Conservation (phyloP, 441 rosid genomes). For the Populus trichocarpa region DNA sequence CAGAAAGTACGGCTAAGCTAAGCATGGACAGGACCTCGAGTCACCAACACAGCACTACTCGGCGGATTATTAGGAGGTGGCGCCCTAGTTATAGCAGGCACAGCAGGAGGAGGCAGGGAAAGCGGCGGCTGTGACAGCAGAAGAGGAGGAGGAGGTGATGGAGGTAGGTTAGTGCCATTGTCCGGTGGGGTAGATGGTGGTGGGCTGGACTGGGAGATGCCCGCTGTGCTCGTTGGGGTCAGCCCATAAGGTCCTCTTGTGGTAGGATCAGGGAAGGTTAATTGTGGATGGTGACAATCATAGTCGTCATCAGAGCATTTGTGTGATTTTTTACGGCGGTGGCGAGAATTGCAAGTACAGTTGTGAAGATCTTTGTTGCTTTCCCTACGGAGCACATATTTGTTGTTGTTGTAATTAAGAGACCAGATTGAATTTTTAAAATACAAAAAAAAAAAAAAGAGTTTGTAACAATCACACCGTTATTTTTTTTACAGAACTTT, state of each 20-base stretch:
- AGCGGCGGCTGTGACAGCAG: background rate
- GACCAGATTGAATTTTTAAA: no score
- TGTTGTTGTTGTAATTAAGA: background rate
- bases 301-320: conserved; percentile 52
- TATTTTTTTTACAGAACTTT: no score
- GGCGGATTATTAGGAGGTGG: no score
- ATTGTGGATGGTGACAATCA: conserved; percentile 33
- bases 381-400: conserved; percentile 72
- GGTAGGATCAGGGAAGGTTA: conserved; percentile 35
- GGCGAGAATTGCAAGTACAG: conserved; percentile 64
- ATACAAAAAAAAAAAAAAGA: no score
- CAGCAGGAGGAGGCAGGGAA: background rate
- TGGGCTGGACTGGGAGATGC: background rate
- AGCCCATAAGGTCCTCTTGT: conserved; percentile 10
- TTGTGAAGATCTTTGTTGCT: conserved; percentile 95
- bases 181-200: conserved; percentile 16
- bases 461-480: no score
- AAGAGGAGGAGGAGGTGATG: background rate
- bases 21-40: background rate
- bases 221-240: conserved; percentile 9
- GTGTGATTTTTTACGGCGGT: conserved; percentile 35
- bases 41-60: background rate
- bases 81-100: background rate
- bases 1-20: conserved; percentile 24
- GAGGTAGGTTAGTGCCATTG: background rate